A percentile compares a stretch with the other conserved stretches of the same genome.
phyloP scores from a whole-genome alignment of 2,329 filamentous ascomycete species.

The Cyclaneusma minus region DNA sequence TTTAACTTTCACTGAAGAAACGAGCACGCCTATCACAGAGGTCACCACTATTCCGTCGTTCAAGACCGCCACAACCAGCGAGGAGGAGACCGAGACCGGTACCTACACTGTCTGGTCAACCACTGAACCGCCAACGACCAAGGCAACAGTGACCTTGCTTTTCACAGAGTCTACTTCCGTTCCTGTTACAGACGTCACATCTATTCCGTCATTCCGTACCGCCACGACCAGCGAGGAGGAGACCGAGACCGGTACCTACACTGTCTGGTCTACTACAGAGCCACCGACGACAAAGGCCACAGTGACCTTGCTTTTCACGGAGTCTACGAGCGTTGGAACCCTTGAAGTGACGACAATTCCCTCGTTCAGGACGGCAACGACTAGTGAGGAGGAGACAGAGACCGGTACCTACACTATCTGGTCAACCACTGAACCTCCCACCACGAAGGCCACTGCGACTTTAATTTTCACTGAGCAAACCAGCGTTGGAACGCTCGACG shows the following conservation, averaged over 20 bases:
- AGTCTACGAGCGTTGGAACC: conserved; percentile 8
- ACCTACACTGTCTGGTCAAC: no score
- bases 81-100: no score
- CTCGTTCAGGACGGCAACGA: conserved; percentile 9
- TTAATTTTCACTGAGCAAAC: conserved; percentile 11
- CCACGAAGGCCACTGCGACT: conserved; percentile 11
- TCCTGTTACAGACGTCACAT: conserved; percentile 9
- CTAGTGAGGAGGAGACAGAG: no score
- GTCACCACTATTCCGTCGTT: conserved; percentile 12
- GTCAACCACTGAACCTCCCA: conserved; percentile 10
- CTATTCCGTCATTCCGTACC: conserved; percentile 11
- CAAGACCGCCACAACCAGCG: conserved; percentile 8
- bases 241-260: no score
- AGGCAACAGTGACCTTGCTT: conserved; percentile 10
- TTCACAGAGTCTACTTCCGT: conserved; percentile 12
- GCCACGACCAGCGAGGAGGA: conserved; percentile 6
- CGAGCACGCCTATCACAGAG: conserved; percentile 8
- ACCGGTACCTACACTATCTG: neutral
- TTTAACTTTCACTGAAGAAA: conserved; percentile 11
- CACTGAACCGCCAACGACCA: conserved; percentile 11
- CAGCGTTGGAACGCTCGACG: conserved; percentile 7
- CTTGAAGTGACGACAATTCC: conserved; percentile 12
- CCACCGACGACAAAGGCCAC: conserved; percentile 13
- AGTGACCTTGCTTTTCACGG: conserved; percentile 9
- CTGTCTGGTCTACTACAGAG: no score